phyloP scores from a whole-genome alignment of 495 filamentous ascomycete species.

The Trichoderma gamsii region DNA sequence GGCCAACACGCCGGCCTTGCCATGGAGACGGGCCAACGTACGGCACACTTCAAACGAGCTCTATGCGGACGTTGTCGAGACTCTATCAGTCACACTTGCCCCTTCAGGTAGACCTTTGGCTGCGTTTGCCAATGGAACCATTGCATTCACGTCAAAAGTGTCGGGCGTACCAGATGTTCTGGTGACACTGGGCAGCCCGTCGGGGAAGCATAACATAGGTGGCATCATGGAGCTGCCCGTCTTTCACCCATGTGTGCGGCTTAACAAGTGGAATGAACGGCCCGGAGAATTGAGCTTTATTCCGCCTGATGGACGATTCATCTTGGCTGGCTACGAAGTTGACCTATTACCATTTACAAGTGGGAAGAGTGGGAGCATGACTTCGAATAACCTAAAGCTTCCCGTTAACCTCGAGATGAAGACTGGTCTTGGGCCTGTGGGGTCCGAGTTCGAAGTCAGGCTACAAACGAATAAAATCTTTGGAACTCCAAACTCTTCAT shows the following conservation, averaged over 20 bases:
- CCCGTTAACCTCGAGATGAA: conserved; percentile 77
- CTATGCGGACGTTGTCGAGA: conserved; percentile 94
- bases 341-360: conserved; percentile 66
- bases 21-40: conserved; percentile 88
- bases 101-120: conserved; percentile 82
- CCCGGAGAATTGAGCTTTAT: conserved; percentile 92
- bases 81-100: conserved; percentile 76
- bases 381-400: conserved; percentile 60
- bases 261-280: conserved; percentile 76
- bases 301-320: conserved; percentile 92
- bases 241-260: conserved; percentile 90
- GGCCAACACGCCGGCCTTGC: conserved; percentile 46
- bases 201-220: conserved; percentile 65
- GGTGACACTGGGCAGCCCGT: conserved; percentile 69
- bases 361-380: conserved; percentile 35
- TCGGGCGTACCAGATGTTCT: conserved; percentile 88
- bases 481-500: conserved; percentile 36
- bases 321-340: conserved; percentile 89
- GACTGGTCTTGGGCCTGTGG: conserved; percentile 64
- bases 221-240: conserved; percentile 80
- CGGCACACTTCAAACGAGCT: conserved; percentile 95
- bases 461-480: conserved; percentile 62
- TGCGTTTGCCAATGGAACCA: conserved; percentile 84
- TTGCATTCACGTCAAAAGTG: conserved; percentile 91
- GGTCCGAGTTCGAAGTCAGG: conserved; percentile 84